Evolutionary conservation across 352 stramenopile species (phyloP).

Genomic region (Peronospora tabacina): DNA sequence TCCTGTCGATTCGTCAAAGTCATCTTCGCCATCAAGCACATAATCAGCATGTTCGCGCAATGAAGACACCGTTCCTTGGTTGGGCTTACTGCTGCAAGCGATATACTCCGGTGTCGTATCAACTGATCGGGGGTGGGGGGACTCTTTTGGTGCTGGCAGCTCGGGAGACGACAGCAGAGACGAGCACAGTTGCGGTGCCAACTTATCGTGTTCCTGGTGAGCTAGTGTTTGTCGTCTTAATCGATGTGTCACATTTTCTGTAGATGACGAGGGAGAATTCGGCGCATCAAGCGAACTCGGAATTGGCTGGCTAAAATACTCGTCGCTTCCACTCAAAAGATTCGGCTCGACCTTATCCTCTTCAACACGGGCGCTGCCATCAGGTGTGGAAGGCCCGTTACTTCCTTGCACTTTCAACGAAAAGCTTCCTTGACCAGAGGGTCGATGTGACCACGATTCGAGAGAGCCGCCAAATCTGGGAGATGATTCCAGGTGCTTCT

Average conservation of each 20-base stretch:
- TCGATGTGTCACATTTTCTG: slow-evolving; percentile 33
- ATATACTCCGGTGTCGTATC: slow-evolving; percentile 1
- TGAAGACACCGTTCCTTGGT: neutral
- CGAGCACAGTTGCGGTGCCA: neutral
- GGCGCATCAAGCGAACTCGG: slow-evolving; percentile 22
- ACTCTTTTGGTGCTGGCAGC: neutral
- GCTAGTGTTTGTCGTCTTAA: slow-evolving; percentile 11
- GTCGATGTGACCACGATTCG: slow-evolving; percentile 2
- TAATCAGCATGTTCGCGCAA: slow-evolving; percentile 2
- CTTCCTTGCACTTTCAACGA: slow-evolving; percentile 16
- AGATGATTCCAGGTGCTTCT: slow-evolving; percentile 10
- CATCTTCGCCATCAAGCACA: slow-evolving; percentile 9
- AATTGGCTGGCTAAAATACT: slow-evolving; percentile 37
- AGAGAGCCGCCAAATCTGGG: slow-evolving; percentile 7
- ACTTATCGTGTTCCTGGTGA: slow-evolving; percentile 12
- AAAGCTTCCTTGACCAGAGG: slow-evolving; percentile 17
- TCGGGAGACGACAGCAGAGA: slow-evolving; percentile 2
- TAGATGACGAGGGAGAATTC: slow-evolving; percentile 19
- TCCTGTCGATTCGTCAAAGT: slow-evolving; percentile 6
- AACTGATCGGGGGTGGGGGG: neutral
- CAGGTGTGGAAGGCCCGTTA: slow-evolving; percentile 9
- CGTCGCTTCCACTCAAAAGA: slow-evolving; percentile 23
- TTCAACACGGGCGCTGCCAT: slow-evolving; percentile 1
- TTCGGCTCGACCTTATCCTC: slow-evolving; percentile 13
- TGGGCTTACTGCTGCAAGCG: neutral